A percentile compares a stretch with the other conserved stretches of the same genome.
Conservation (phyloP, 495 filamentous ascomycete genomes). For the Tuber aestivum region DNA sequence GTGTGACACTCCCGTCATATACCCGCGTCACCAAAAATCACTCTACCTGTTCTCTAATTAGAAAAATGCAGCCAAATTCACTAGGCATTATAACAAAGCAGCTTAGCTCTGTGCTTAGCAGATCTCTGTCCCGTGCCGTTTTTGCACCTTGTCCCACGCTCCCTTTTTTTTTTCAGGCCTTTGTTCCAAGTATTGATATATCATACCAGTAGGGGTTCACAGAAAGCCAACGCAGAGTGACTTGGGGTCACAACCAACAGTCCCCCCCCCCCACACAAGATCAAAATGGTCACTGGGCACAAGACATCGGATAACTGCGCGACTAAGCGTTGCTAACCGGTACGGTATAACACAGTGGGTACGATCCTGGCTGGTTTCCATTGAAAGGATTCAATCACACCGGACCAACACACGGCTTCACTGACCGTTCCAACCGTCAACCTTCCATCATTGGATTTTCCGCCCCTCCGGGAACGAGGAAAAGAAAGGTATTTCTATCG, state of each 20-base stretch:
- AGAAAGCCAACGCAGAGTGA: neutral
- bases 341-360: neutral
- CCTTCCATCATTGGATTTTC: neutral
- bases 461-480: neutral
- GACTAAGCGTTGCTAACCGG: neutral
- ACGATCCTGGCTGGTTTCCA: neutral
- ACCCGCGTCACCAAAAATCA: neutral
- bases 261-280: neutral
- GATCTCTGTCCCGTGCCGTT: neutral
- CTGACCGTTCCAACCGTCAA: neutral
- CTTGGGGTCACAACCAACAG: neutral
- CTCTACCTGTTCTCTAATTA: neutral
- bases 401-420: neutral
- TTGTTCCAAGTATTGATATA: neutral
- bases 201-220: no score
- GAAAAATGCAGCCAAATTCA: neutral
- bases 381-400: neutral
- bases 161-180: neutral
- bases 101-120: neutral
- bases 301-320: neutral
- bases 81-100: neutral
- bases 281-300: neutral
- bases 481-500: neutral
- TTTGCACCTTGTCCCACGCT: neutral
- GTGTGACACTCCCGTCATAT: neutral